A percentile compares a stretch with the other conserved stretches of the same genome.
Evolutionary conservation across 2,329 filamentous ascomycete genomes (phyloP).

Genomic region (Beauveria medogensis): DNA sequence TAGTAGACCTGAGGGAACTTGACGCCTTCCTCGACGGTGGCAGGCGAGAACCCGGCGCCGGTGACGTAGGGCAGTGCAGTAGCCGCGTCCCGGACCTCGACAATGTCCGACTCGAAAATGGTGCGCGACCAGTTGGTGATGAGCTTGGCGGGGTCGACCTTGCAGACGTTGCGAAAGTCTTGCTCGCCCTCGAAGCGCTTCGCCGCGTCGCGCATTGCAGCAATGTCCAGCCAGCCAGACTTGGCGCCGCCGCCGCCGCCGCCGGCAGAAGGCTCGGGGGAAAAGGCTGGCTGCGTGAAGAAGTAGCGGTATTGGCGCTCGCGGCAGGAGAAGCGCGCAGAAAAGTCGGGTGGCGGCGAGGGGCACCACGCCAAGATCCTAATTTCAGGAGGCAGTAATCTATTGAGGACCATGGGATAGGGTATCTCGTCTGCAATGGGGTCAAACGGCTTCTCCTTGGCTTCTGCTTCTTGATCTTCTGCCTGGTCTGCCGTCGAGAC

Average conservation of each 20-base stretch:
- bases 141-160: slow-evolving; percentile 83
- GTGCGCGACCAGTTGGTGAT: slow-evolving; percentile 73
- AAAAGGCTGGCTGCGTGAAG: slow-evolving; percentile 88
- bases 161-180: slow-evolving; percentile 97
- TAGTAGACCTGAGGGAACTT: slow-evolving; percentile 64
- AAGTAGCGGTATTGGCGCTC: slow-evolving; percentile 94
- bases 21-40: slow-evolving; percentile 11
- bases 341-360: slow-evolving; percentile 68
- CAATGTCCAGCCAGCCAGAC: slow-evolving; percentile 79
- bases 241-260: slow-evolving; percentile 19
- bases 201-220: slow-evolving; percentile 76
- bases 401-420: slow-evolving; percentile 78
- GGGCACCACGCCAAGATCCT: slow-evolving; percentile 91
- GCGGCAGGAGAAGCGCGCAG: slow-evolving; percentile 84
- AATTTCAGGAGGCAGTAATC: slow-evolving; percentile 82
- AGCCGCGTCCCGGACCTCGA: slow-evolving; percentile 51
- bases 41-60: slow-evolving; percentile 27
- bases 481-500: slow-evolving; percentile 8
- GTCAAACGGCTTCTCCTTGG: slow-evolving; percentile 39
- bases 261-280: slow-evolving; percentile 42
- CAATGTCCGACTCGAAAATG: slow-evolving; percentile 74
- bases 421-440: slow-evolving; percentile 72
- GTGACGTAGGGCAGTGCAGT: slow-evolving; percentile 50
- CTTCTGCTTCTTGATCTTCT: slow-evolving; percentile 19
- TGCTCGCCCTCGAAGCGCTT: slow-evolving; percentile 72